These are phyloP conservation scores for Syzygium aromaticum DNA, from an alignment of 345 rosid genomes.

Conservation along the genomic window DNA sequence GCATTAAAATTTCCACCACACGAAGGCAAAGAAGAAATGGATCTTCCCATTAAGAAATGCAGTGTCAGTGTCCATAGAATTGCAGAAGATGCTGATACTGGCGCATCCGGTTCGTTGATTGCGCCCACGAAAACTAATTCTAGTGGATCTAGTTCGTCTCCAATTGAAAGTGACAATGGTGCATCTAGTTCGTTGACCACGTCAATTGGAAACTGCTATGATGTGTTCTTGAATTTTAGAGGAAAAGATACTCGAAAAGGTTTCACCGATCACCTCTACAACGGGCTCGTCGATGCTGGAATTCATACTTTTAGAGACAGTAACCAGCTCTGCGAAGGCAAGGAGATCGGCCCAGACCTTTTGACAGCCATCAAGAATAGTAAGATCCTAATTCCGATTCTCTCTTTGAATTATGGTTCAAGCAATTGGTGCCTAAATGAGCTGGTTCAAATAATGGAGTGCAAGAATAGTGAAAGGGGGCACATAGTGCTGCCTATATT, in stretches of 20 bases:
- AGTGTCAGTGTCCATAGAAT: background rate
- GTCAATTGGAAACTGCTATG: rapidly evolving
- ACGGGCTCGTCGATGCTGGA: background rate
- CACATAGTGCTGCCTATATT: background rate
- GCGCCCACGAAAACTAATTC: no score
- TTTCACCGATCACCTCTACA: background rate
- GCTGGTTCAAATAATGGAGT: background rate
- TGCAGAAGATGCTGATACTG: no score
- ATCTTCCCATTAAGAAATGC: background rate
- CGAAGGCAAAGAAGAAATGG: background rate
- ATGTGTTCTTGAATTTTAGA: background rate
- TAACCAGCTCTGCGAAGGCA: rapidly evolving
- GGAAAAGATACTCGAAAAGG: background rate
- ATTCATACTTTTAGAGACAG: background rate
- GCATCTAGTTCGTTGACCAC: no score
- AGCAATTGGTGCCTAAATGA: background rate
- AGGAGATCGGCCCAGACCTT: background rate
- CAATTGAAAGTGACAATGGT: no score
- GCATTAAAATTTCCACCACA: background rate
- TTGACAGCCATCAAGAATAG: background rate
- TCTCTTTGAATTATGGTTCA: background rate
- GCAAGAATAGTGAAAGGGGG: background rate
- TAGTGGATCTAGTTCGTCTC: no score
- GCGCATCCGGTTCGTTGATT: no score
- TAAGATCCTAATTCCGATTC: background rate